These are phyloP conservation scores for Krasilnikovozyma curviuscula DNA, from an alignment of 768 basidiomycete genomes.

Conservation along the genomic window DNA sequence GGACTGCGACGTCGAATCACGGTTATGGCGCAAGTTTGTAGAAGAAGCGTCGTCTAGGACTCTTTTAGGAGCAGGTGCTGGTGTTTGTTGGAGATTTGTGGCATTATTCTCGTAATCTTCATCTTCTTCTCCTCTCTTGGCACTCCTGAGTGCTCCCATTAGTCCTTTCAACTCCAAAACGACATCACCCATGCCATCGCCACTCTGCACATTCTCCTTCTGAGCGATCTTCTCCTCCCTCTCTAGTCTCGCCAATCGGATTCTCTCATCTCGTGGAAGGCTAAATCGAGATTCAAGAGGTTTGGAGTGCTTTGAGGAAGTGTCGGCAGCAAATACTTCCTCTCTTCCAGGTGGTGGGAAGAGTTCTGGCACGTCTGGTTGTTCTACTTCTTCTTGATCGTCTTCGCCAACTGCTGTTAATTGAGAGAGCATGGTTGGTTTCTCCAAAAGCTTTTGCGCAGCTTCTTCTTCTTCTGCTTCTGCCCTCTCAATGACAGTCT, in stretches of 20 bases:
- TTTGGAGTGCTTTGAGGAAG: not conserved
- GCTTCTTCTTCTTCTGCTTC: too few species aligned
- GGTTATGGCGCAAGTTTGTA: too few species aligned
- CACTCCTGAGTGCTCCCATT: slow-evolving; percentile 4
- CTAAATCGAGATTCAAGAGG: not conserved
- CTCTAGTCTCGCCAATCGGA: not conserved
- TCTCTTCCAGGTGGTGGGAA: slow-evolving; percentile 5
- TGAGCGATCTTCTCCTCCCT: not conserved
- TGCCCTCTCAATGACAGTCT: not conserved
- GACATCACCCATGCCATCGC: slow-evolving; percentile 5
- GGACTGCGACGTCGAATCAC: too few species aligned
- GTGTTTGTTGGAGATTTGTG: too few species aligned
- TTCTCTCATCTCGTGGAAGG: slow-evolving; percentile 3
- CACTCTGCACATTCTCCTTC: not conserved
- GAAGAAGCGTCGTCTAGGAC: too few species aligned
- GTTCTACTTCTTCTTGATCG: not conserved
- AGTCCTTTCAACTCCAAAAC: slow-evolving; percentile 9
- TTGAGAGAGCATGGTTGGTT: too few species aligned
- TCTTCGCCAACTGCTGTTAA: not conserved
- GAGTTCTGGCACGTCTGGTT: not conserved
- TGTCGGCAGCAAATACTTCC: slow-evolving; percentile 2
- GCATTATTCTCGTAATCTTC: not conserved
- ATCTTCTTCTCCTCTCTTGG: not conserved
- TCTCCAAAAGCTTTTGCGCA: too few species aligned
- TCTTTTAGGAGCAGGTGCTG: too few species aligned